These are phyloP conservation scores for Chaetomiaceae sp. DNA, from an alignment of 2,329 filamentous ascomycete species.

Conservation along the genomic window DNA sequence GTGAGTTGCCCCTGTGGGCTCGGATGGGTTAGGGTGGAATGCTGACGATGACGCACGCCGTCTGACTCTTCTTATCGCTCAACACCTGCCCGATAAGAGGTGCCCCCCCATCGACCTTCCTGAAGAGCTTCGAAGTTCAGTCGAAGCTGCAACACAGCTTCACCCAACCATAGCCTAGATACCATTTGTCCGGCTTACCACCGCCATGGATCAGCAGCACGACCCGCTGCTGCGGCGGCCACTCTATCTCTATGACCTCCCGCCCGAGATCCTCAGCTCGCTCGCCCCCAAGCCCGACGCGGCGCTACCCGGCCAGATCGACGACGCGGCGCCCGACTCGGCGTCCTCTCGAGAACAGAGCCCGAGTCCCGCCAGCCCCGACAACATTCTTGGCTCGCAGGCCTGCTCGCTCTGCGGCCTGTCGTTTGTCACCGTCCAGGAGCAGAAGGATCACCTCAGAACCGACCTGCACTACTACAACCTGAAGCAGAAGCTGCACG, in stretches of 20 bases:
- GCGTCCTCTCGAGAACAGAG: slow-evolving; percentile 21
- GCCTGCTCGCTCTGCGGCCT: slow-evolving; percentile 76
- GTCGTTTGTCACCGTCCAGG: slow-evolving; percentile 63
- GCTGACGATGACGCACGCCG: neutral
- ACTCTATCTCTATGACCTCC: slow-evolving; percentile 70
- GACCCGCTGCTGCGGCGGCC: slow-evolving; percentile 46
- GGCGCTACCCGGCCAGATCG: slow-evolving; percentile 29
- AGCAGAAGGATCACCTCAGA: slow-evolving; percentile 79
- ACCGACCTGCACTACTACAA: slow-evolving; percentile 95
- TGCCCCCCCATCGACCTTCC: slow-evolving; percentile 8
- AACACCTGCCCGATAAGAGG: neutral
- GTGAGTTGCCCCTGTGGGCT: too few species aligned
- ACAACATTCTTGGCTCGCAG: slow-evolving; percentile 53
- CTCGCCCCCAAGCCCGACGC: slow-evolving; percentile 53
- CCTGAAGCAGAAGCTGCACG: slow-evolving; percentile 81
- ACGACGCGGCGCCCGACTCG: slow-evolving; percentile 26
- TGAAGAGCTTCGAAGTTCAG: neutral
- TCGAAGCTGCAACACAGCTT: neutral
- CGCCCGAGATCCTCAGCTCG: slow-evolving; percentile 63
- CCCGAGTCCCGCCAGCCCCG: slow-evolving; percentile 15
- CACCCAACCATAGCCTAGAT: neutral
- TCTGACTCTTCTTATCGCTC: slow-evolving; percentile 1
- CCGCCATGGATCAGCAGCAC: slow-evolving; percentile 29
- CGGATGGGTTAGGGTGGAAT: slow-evolving; percentile 5
- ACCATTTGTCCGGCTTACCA: too few species aligned